Base-by-base conservation (phyloP, 2,329 filamentous ascomycete species). In the Orbilia blumenaviensis region DNA sequence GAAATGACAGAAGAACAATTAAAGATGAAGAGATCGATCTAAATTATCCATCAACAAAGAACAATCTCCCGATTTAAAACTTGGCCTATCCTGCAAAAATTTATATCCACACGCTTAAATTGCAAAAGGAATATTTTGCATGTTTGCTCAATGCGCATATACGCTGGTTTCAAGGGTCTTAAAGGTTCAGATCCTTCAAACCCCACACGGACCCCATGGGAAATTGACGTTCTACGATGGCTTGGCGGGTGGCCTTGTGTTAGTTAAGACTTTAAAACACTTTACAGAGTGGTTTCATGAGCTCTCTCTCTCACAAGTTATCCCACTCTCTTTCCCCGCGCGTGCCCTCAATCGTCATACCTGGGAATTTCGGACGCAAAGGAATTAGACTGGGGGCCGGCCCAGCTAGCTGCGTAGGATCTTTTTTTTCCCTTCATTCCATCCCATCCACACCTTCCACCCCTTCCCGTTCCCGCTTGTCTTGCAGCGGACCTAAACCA, bases 141-240 rank as follows among this genome's bases (percentile, higher is more conserved):
- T 54, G 48, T 54, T 54, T 54, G 48, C 48, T 54, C 27, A 2
- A 54, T 54, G 48, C 48, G 48, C 48, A 54, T 54, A n/a, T n/a
- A 54, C 48, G 16, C 48, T n/a, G 27, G 48, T 23, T 54, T 36
- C 48, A 29, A 29, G 18, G 9, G 46, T 32, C 32, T 50, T 9
- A 25, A 50, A 27, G 48, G 48, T 23, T 44, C 18, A 9, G 48
- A 54, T 54, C 48, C 48, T 54, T 54, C 48, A 54, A 54, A 54
- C 48, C 14, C 36, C 29, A 16, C 36, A 8, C 4, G 48, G 48
- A 5, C 48, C 46, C 23, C 46, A 29, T 18, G 48, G 48, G 12
- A 29, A 21, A 34, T 29, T n/a, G n/a, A n/a, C n/a, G 16, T 36
- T 36, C n/a, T 3, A 12, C 27, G 48, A 54, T 29, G 29, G 48